These are phyloP conservation scores for Spiraea crenata DNA, from an alignment of 331 rosid genomes.

Conservation along the genomic window DNA sequence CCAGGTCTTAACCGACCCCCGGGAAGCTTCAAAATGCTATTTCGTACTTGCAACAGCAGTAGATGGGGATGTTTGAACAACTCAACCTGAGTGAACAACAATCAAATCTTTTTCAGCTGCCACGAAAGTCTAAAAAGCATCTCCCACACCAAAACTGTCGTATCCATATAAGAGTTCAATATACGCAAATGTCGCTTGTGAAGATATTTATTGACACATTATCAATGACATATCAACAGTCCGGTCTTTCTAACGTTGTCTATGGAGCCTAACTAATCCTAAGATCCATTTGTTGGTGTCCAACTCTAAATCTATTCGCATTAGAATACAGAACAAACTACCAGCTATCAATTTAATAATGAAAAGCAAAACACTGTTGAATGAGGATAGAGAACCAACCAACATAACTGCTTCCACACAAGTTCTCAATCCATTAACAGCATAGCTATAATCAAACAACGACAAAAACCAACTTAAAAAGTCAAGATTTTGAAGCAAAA, in stretches of 20 bases:
- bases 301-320: not conserved
- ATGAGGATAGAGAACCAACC: conserved; percentile 47
- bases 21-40: conserved; percentile 76
- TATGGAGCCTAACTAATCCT: not conserved
- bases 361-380: not conserved
- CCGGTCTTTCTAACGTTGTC: no score
- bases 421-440: conserved; percentile 70
- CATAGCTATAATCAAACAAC: conserved; percentile 43
- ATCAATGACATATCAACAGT: no score
- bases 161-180: no score
- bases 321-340: not conserved
- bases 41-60: conserved; percentile 72
- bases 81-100: conserved; percentile 64
- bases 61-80: conserved; percentile 91
- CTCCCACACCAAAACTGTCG: no score
- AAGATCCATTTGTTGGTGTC: not conserved
- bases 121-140: no score
- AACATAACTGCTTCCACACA: conserved; percentile 75
- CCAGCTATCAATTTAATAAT: not conserved
- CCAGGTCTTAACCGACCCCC: conserved; percentile 89
- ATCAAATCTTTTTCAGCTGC: not conserved
- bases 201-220: no score
- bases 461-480: not conserved
- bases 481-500: not conserved
- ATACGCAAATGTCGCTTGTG: no score